Base-by-base conservation (phyloP, 805 yeast species). In the Starmerella lactis-condensi region DNA sequence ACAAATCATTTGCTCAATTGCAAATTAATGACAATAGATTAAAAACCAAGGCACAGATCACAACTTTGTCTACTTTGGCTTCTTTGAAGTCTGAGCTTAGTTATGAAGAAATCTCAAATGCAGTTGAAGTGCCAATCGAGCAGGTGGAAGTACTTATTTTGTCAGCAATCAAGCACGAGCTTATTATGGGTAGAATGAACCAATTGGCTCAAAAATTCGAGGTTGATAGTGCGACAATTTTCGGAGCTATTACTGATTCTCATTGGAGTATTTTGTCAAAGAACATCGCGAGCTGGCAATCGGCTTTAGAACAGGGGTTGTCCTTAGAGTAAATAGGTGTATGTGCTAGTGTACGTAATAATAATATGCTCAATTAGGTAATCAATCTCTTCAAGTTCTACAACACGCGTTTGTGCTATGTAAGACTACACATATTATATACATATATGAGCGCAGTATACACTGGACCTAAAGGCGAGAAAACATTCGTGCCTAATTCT, bases 161-260 rank as follows among this genome's bases (percentile, higher is more conserved):
- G 29, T 61, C 58, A 31, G 56, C 59, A 19, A 54, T 58, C 37
- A 51, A 58, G 34, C 57, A 59, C 3, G 59, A 58, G 5, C 51
- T 60, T 12, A 42, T 60, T 16, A 50, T 53, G 41, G 64, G 64
- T 37, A 53, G 61, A 33, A 51, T 60, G 49, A 49, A 56, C 36
- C 65, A 60, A 46, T 46, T 56, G 22, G 45, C 46, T 27, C 40
- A 48, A 38, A 39, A 38, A 28, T 54, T 60, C 37, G 41, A 43
- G 29, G 45, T 60, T 14, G 62, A 57, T 45, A 39, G 54, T 16
- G 54, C 56, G 20, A 34, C 46, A 13, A 41, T 50, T 11, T 43
- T 56, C 13, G 60, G 63, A 15, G 45, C 48, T 16, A 48, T 60
- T 32, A 52, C 49, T n/a, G 34, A 32, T 21, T 47, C 44, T 32